Conservation (phyloP, 2,329 filamentous ascomycete genomes). For the Nigrograna mackinnonii region DNA sequence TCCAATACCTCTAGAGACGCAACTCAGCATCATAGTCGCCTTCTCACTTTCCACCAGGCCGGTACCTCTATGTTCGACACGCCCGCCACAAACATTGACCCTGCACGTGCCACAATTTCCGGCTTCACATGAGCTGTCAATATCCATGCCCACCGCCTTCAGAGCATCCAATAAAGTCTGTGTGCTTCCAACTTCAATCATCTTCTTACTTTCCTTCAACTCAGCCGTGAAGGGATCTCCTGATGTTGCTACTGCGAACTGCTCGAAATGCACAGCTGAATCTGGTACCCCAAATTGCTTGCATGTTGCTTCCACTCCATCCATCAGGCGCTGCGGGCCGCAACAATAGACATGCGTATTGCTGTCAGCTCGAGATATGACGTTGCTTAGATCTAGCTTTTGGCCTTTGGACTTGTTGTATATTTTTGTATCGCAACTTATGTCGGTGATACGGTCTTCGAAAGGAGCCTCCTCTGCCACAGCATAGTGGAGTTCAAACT, state of each 20-base stretch:
- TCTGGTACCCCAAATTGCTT: slow-evolving; percentile 48
- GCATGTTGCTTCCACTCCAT: slow-evolving; percentile 50
- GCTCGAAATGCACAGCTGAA: slow-evolving; percentile 63
- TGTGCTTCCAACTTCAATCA: slow-evolving; percentile 49
- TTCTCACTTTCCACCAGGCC: slow-evolving; percentile 42
- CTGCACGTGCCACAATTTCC: slow-evolving; percentile 50
- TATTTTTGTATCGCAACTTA: slow-evolving; percentile 50
- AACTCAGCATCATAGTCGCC: slow-evolving; percentile 36
- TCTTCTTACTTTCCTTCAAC: slow-evolving; percentile 48
- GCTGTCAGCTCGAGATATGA: slow-evolving; percentile 54
- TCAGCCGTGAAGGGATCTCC: slow-evolving; percentile 65
- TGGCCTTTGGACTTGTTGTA: slow-evolving; percentile 58
- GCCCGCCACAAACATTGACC: slow-evolving; percentile 42
- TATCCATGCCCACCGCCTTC: slow-evolving; percentile 46
- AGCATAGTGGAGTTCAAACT: slow-evolving; percentile 61
- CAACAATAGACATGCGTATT: slow-evolving; percentile 66
- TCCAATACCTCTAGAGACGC: slow-evolving; percentile 41
- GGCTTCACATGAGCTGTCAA: slow-evolving; percentile 48
- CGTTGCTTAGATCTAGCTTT: slow-evolving; percentile 54
- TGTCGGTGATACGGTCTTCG: slow-evolving; percentile 46
- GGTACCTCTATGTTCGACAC: slow-evolving; percentile 45
- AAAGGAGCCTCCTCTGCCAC: slow-evolving; percentile 61
- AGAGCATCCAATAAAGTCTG: slow-evolving; percentile 48
- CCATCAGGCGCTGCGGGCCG: slow-evolving; percentile 62
- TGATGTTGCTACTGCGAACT: slow-evolving; percentile 57